Evolutionary conservation across 2,329 filamentous ascomycete species (phyloP).

Genomic region (Diaporthe citri): DNA sequence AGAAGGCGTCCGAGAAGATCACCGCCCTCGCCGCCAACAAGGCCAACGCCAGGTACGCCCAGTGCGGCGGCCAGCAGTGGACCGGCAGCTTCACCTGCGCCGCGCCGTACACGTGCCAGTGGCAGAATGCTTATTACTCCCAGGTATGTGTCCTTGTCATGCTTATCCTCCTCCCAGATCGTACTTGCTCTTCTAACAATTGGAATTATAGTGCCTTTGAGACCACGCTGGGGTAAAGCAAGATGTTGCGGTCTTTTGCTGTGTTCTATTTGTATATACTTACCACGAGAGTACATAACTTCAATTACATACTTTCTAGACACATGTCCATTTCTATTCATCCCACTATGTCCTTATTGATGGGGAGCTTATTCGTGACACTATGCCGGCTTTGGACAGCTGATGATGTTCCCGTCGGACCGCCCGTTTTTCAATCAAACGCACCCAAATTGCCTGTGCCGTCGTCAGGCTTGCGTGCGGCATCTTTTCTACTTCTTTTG

Average conservation of each 20-base stretch:
- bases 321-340: not conserved
- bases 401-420: not conserved
- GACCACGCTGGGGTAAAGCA: not conserved
- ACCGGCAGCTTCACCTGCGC: constrained; percentile 31
- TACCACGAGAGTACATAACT: constrained; percentile 9
- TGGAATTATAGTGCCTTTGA: constrained; percentile 26
- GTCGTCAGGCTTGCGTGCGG: not conserved
- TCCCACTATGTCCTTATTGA: fast-evolving
- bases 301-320: constrained; percentile 8
- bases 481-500: too few relatives aligned
- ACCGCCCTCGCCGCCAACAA: constrained; percentile 29
- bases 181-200: not conserved
- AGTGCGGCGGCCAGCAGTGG: constrained; percentile 34
- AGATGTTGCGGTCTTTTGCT: not conserved
- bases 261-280: constrained; percentile 27
- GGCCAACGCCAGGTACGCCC: constrained; percentile 21
- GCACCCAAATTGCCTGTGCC: not conserved
- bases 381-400: not conserved
- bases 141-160: constrained; percentile 20
- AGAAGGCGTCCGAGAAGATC: constrained; percentile 38
- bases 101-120: constrained; percentile 16
- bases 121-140: constrained; percentile 34
- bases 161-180: not conserved
- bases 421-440: not conserved
- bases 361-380: too few relatives aligned